Evolutionary conservation across 495 filamentous ascomycete species (phyloP).

Genomic region (Penicillium canescens): DNA sequence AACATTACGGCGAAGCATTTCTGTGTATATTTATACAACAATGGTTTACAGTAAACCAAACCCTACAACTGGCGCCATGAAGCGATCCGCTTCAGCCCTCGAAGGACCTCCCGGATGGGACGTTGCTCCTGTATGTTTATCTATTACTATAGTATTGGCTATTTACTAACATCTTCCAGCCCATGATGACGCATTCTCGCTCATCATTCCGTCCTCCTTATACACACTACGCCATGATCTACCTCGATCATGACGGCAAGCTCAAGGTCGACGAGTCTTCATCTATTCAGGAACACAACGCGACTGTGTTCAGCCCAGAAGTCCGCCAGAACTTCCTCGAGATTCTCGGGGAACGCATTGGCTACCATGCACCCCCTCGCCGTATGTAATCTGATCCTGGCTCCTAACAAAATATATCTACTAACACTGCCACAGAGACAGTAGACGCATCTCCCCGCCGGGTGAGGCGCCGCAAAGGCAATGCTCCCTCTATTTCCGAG

Average conservation of each 20-base stretch:
- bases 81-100: constrained; percentile 36
- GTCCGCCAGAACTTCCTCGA: constrained; percentile 42
- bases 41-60: constrained; percentile 40
- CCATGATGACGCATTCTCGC: constrained; percentile 33
- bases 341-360: constrained; percentile 33
- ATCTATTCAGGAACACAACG: constrained; percentile 35
- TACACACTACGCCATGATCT: constrained; percentile 44
- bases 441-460: constrained; percentile 30
- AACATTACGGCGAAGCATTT: background rate
- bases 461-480: constrained; percentile 35
- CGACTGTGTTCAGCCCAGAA: constrained; percentile 38
- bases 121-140: constrained; percentile 33
- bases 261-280: constrained; percentile 39
- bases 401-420: background rate
- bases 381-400: constrained; percentile 22
- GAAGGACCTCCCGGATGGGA: constrained; percentile 39
- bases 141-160: background rate
- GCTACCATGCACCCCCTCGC: constrained; percentile 29
- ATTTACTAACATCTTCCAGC: constrained; percentile 11
- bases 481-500: constrained; percentile 17
- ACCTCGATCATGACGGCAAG: constrained; percentile 40
- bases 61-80: constrained; percentile 31
- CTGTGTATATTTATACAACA: constrained; percentile 2
- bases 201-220: constrained; percentile 34
- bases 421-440: constrained; percentile 10